Evolutionary conservation across 2,329 filamentous ascomycete species (phyloP), one percentile per base, ranked within the genome.

Genomic region (Macrophomina phaseolina): DNA sequence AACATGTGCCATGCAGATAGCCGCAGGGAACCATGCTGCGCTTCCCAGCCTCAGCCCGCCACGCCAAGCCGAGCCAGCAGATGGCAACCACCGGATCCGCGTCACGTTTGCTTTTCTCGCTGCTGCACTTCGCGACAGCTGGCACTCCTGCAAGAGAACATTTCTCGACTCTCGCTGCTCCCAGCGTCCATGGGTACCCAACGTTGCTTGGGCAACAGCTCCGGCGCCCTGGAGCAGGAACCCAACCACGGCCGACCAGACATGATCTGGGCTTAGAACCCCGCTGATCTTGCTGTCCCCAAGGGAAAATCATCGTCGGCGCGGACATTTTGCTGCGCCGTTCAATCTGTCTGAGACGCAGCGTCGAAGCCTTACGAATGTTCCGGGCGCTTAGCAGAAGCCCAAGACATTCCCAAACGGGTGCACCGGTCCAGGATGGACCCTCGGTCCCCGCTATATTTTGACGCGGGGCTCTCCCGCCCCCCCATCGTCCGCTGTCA

Each of bases 201-300:
- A 56, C 34, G 63, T 65, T 65, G 63, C 63, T 65, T 65, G 63
- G 63, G 38, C 63, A 65, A 65, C 63, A 23, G 63, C 63, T 56
- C 63, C 51, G 30, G 32, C 49, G 9, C 49, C 63, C 28, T 58
- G 63, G 63, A 48, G 32, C 49, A 46, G 49, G 49, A 48, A 65
- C 38, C 63, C 63, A 53, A 65, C 51, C 30, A 48, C 58, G 58
- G 23, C 42, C 42, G 42, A 49, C 58, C 58, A 62, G 11, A 32
- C 58, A 45, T 62, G 58, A 62, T 62, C 30, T 49, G 58, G 58
- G 46, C 49, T 62, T 49, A 45, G 18, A 62, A 23, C 23, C 23
- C n/a, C 38, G 58, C 58, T 49, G 58, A 62, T 62, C 58, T 62
- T 62, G 42, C 61, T 34, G 48, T 64, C 34, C 23, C 56, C 46